Conservation (phyloP, 2,329 filamentous ascomycete genomes). For the Monosporascus sp. region DNA sequence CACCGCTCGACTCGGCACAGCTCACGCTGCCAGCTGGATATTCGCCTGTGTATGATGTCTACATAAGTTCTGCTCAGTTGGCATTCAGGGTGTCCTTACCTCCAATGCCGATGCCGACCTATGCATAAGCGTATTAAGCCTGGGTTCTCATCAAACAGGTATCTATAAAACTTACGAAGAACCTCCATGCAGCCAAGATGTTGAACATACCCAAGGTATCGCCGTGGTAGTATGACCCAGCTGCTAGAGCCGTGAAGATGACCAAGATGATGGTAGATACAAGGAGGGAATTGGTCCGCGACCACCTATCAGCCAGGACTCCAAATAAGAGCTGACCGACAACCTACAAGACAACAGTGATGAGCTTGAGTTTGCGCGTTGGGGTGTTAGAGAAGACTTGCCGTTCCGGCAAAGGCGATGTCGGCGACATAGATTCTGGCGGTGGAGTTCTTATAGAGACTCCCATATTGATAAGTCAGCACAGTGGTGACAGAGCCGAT, state of each 20-base stretch:
- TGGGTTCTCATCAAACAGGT: neutral
- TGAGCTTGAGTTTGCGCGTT: neutral
- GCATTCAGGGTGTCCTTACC: conserved; percentile 34
- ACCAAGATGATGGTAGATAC: conserved; percentile 79
- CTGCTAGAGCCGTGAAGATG: conserved; percentile 73
- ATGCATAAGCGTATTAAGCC: conserved; percentile 4
- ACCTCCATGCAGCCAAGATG: conserved; percentile 75
- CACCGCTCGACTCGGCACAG: conserved; percentile 76
- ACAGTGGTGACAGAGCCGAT: conserved; percentile 85
- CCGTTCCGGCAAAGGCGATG: conserved; percentile 80
- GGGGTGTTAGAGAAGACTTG: conserved; percentile 5
- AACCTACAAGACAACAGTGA: conserved; percentile 36
- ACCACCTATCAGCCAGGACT: conserved; percentile 77
- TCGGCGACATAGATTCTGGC: conserved; percentile 71
- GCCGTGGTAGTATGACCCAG: conserved; percentile 71
- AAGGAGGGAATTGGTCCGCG: conserved; percentile 75
- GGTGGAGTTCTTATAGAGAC: conserved; percentile 61
- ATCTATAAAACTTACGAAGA: conserved; percentile 55
- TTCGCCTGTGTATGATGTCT: conserved; percentile 43
- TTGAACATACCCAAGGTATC: conserved; percentile 68
- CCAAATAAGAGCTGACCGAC: conserved; percentile 78
- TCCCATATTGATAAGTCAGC: conserved; percentile 62
- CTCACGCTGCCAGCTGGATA: conserved; percentile 81
- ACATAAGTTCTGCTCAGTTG: conserved; percentile 2
- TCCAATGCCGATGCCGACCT: conserved; percentile 71